phyloP scores from a whole-genome alignment of 1,284 basidiomycete species.

The Serendipita sp. region DNA sequence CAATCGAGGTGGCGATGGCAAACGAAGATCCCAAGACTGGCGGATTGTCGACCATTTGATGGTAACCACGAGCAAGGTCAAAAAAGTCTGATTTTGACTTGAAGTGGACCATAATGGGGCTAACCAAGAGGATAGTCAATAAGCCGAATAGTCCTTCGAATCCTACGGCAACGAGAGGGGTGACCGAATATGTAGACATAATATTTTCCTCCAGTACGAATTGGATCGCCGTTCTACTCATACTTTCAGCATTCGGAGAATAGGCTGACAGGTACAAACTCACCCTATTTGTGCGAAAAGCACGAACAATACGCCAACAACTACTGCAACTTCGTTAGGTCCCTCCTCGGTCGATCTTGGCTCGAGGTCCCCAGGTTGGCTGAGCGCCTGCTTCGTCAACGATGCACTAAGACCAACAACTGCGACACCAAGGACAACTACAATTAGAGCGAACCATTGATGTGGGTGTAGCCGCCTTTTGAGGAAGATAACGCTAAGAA shows the following conservation, averaged over 20 bases:
- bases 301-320: constrained; percentile 68
- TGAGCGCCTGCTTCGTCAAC: constrained; percentile 56
- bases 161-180: constrained; percentile 88
- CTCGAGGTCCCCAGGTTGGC: constrained; percentile 20
- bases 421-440: constrained; percentile 73
- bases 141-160: constrained; percentile 89
- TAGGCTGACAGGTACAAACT: constrained; percentile 30
- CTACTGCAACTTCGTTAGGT: constrained; percentile 23
- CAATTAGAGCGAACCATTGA: constrained; percentile 85
- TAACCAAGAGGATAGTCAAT: constrained; percentile 55
- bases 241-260: constrained; percentile 9
- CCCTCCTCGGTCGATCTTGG: constrained; percentile 16
- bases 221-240: constrained; percentile 64
- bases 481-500: constrained; percentile 87
- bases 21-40: constrained; percentile 65
- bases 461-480: constrained; percentile 44
- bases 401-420: constrained; percentile 88
- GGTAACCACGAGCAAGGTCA: constrained; percentile 80
- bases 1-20: constrained; percentile 70
- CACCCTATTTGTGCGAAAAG: constrained; percentile 95
- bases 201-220: constrained; percentile 96
- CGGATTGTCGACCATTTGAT: constrained; percentile 73
- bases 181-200: constrained; percentile 73
- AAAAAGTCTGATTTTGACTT: constrained; percentile 64
- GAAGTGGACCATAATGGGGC: constrained; percentile 57